Conservation (phyloP, 2,329 filamentous ascomycete species). For the Epichloe typhina region DNA sequence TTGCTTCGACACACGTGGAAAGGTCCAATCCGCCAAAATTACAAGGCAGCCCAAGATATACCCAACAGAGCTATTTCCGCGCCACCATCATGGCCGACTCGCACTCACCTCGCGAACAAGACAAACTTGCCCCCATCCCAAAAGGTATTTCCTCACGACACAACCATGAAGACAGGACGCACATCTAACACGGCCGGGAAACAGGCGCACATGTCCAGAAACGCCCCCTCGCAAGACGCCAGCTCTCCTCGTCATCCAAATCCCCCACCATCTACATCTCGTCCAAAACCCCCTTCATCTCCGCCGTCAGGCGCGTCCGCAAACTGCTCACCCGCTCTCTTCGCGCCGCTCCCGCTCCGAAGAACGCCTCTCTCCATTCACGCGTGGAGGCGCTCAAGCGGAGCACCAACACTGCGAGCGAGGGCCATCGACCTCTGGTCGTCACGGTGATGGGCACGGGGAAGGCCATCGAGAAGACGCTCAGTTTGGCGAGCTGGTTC, state of each 20-base stretch:
- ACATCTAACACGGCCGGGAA: not conserved
- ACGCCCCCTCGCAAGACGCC: conserved; percentile 30
- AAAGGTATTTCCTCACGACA: conserved; percentile 1
- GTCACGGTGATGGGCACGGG: conserved; percentile 54
- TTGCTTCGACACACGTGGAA: not conserved
- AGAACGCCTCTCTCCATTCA: conserved; percentile 30
- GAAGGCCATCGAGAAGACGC: conserved; percentile 49
- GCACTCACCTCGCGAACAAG: not conserved
- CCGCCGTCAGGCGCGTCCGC: conserved; percentile 50
- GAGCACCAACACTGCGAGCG: conserved; percentile 14
- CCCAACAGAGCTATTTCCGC: not conserved
- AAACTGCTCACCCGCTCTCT: conserved; percentile 45
- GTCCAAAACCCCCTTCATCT: conserved; percentile 54
- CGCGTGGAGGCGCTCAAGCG: conserved; percentile 31
- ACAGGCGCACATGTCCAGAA: conserved; percentile 36
- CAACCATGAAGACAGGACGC: not conserved
- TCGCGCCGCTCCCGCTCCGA: conserved; percentile 31
- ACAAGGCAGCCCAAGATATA: not conserved
- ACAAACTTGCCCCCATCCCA: not conserved
- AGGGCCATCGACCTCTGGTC: not conserved
- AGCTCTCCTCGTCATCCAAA: conserved; percentile 29
- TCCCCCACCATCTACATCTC: conserved; percentile 49
- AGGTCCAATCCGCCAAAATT: not conserved
- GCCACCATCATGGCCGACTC: not conserved
- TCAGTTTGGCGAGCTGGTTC: conserved; percentile 52